Evolutionary conservation across 2,329 filamentous ascomycete species (phyloP), one percentile per base, ranked within the genome.

Genomic region (Hypoxylon sp.): DNA sequence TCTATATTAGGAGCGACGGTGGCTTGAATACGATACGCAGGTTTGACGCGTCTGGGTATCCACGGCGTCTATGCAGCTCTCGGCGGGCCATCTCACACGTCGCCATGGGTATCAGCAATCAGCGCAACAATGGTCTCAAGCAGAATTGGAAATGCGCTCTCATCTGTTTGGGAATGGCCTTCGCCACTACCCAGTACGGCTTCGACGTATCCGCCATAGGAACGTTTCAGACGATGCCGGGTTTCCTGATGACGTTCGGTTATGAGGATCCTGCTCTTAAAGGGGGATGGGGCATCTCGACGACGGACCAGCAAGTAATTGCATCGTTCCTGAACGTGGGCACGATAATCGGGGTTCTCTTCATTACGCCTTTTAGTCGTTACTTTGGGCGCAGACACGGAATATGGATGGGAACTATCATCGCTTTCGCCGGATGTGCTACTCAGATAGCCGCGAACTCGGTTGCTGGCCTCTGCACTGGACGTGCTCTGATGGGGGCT

Each of bases 321-420:
- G 67, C 66, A 6, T 73, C 71, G 32, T 70, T 68, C 48, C 56
- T 73, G 22, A 73, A 72, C 46, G 54, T 71, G 20, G 71, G 69
- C 10, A 70, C 69, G 28, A 72, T 74, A 26, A 46, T 72, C 37
- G 70, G 70, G 7, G 65, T 69, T 11, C 41, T 70, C 7, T 66
- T 74, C 15, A 56, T 67, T 8, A 56, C 61, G 0, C 62, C 68
- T 5, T 69, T 71, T 28, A 67, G 68, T 22, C 64, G 65, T 28
- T 67, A 56, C 53, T 71, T 69, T 47, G 72, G 71, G 7, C 66
- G 72, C n/a, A 64, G 65, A n/a, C 63, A 62, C 3, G 71, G 64
- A 28, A 72, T 73, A 56, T 73, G 71, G 69, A 60, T 61, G 48
- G 72, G 68, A 13, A 62, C 61, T 8, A 4, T 69, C n/a, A 34